Percentiles rank a stretch among this genome's conserved stretches.
These are phyloP conservation scores for Eucalyptus pauciflora DNA, from an alignment of 345 rosid genomes.

Conservation along the genomic window DNA sequence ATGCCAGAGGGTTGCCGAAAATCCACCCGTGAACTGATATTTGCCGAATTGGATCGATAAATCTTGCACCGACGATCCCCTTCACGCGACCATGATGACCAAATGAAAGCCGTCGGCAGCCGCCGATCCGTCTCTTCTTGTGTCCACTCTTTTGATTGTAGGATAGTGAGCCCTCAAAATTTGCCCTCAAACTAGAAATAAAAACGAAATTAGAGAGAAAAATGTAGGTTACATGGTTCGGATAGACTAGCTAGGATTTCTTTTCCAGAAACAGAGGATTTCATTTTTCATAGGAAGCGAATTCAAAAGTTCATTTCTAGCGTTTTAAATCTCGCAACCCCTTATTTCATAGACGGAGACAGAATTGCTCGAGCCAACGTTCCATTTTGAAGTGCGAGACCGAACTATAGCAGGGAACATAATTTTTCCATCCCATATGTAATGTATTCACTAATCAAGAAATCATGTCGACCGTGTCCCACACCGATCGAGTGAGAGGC, in stretches of 20 bases:
- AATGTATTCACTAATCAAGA: not conserved
- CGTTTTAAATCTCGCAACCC: not conserved
- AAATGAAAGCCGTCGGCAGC: not conserved
- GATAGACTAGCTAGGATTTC: not conserved
- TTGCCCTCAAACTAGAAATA: not conserved
- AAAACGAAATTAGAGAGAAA: not conserved
- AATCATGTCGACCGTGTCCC: not conserved
- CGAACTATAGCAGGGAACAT: not conserved
- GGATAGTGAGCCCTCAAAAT: not conserved
- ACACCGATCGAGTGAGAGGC: not conserved
- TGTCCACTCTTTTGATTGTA: not conserved
- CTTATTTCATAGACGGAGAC: not conserved
- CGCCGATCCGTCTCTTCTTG: not conserved
- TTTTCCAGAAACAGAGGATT: no score
- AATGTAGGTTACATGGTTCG: not conserved
- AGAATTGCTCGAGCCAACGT: not conserved
- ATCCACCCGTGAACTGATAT: not conserved
- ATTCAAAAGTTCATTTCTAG: not conserved
- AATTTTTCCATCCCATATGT: not conserved
- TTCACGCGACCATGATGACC: not conserved
- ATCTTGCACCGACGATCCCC: not conserved
- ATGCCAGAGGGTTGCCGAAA: not conserved
- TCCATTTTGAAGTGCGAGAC: not conserved
- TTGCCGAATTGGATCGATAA: not conserved
- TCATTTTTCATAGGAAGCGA: not conserved